Base-by-base conservation (phyloP, 805 yeast species). In the Debaryomyces maramus region DNA sequence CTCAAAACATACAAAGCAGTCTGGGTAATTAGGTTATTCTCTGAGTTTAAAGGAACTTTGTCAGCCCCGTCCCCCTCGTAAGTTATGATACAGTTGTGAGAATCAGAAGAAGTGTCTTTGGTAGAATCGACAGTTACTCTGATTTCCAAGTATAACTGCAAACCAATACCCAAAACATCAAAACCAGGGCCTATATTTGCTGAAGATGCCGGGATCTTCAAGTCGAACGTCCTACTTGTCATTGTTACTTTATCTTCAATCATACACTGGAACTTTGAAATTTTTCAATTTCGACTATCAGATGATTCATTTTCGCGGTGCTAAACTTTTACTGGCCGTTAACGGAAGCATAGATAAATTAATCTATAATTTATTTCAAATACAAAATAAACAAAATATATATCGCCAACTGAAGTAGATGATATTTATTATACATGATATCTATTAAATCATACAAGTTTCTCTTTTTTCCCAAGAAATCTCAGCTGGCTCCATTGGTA, bases 141-240 rank as follows among this genome's bases (percentile, higher is more conserved):
- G 41, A 93, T 71, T 38, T 83, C 85, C 41, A 93, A 70, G 56
- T 69, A 88, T 36, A 89, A 67, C 46, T 85, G 76, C 48, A 93
- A 73, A 33, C 97, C 97, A 29, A 93, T 83, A 17, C 99, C 99
- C 37, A 93, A 69, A 5, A 93, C 99, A 63, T 93, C 99, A 58
- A 91, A 93, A 1, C 99, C 99, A 7, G 99, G 99, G 6, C 99
- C 99, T 38, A 93, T 91, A 56, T 93, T 93, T 55, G 99, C 99
- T 36, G 96, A 86, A 4, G 98, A 90, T 5, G 98, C 97, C 3
- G 99, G 99, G 13, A 91, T 93, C 39, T 78, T 80, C 51, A 88
- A 77, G 32, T 60, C 62, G 62, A 84, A 84, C 39, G 73, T 68
- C 44, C 79, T 72, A 40, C 16, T 21, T 30, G 29, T 36, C 47